Conservation (phyloP, 148 eudicot genomes). For the Suaeda aralocaspica region DNA sequence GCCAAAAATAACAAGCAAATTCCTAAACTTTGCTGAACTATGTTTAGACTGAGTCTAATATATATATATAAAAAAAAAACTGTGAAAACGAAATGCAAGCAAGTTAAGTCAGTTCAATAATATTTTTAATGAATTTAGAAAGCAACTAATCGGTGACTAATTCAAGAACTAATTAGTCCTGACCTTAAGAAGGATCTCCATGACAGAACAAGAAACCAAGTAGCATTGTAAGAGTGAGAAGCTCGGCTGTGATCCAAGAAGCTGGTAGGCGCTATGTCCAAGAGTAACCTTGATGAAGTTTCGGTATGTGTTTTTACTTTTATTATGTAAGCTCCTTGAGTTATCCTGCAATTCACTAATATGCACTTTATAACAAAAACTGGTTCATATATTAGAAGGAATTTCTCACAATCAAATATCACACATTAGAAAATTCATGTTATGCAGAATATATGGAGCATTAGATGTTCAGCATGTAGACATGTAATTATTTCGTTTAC, state of each 20-base stretch:
- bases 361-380: background rate
- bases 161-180: conserved; percentile 14
- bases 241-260: conserved; percentile 5
- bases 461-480: background rate
- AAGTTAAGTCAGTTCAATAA: background rate
- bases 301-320: conserved; percentile 29
- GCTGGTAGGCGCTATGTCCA: conserved; percentile 33
- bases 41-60: conserved; percentile 14
- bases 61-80: background rate
- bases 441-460: background rate
- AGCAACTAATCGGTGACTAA: conserved; percentile 19
- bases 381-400: background rate
- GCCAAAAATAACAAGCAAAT: background rate
- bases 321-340: background rate
- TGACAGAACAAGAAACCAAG: background rate
- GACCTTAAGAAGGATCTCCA: conserved; percentile 2
- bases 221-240: conserved; percentile 8
- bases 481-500: background rate
- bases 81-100: background rate
- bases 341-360: background rate
- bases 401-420: background rate
- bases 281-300: conserved; percentile 27
- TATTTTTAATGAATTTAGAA: background rate
- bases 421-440: background rate
- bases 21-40: conserved; percentile 11